Base-by-base conservation (phyloP, 805 yeast genomes). In the Candida qinlingensis region DNA sequence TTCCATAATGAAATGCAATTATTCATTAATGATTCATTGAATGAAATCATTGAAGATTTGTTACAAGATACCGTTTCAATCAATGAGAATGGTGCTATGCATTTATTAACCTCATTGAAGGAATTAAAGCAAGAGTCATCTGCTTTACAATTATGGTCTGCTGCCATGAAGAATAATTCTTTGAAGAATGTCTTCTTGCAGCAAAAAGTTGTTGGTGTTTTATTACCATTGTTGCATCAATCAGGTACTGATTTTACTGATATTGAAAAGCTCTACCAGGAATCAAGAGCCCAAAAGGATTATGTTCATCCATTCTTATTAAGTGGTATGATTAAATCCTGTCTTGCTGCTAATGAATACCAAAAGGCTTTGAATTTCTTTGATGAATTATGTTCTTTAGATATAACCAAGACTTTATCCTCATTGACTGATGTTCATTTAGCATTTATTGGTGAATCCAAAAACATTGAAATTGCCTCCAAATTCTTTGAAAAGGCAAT, bases 401-500 rank as follows among this genome's bases (percentile, higher is more conserved):
- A 79, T 41, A 68, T 64, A 39, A 57, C 59, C 46, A 47, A 52
- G 37, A 71, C 70, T 64, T 68, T 71, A 58, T 74, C 81, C 45
- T 76, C 83, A 33, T 70, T 85, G 65, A 76, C 85, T 34, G 87
- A 84, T 66, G 83, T 87, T 42, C 96, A 87, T 69, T 72, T 86
- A 52, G 74, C 84, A 4, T 87, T 87, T 58, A 83, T 87, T 61
- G 94, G 95, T 41, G 80, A 79, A 55, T 84, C 89, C 64, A 79
- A 78, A 60, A 90, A 87, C 61, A 73, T 85, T 47, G 72, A 71
- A 39, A 82, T 87, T 41, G 87, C 96, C 5, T 80, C 79, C 60
- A 77, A 80, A 38, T 87, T 87, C 59, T 87, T 84, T 64, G 82
- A 81, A 56, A 85, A 83, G 63, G 92, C 88, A 4, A 71, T 86